Evolutionary conservation across 805 yeast genomes (phyloP).

Genomic region (Metschnikowia cubensis): DNA sequence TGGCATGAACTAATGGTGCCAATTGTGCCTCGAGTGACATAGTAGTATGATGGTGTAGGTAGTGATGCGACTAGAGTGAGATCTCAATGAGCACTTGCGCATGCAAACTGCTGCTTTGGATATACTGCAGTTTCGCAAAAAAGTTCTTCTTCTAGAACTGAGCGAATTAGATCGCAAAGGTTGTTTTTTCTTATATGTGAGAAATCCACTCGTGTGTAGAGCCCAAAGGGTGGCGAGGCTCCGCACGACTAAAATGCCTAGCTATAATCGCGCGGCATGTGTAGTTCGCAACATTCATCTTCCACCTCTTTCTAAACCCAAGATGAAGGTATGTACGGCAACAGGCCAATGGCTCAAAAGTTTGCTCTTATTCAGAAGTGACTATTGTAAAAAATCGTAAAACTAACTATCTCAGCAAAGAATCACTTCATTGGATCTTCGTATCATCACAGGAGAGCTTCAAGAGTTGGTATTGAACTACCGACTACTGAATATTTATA

Average conservation of each 20-base stretch:
- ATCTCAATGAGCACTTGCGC: not conserved
- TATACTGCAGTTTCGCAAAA: not conserved
- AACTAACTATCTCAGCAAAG: constrained; percentile 54
- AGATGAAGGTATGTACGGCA: not conserved
- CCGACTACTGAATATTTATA: constrained; percentile 81
- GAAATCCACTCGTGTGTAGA: not conserved
- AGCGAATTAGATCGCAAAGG: too few species aligned
- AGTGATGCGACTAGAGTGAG: not conserved
- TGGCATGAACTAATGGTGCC: constrained; percentile 29
- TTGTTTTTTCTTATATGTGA: too few species aligned
- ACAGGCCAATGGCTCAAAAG: not conserved
- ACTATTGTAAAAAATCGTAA: not conserved
- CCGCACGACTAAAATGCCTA: constrained; percentile 1
- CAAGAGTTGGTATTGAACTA: constrained; percentile 53
- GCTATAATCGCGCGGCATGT: not conserved
- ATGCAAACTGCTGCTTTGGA: constrained; percentile 6
- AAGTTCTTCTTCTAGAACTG: not conserved
- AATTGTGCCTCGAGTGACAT: constrained; percentile 16
- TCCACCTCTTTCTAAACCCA: not conserved
- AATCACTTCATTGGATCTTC: constrained; percentile 78
- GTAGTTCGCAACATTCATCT: not conserved
- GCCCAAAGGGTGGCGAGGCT: not conserved
- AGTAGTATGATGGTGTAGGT: not conserved
- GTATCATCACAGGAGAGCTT: constrained; percentile 66
- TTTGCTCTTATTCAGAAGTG: not conserved